Base-by-base conservation (phyloP, 2,329 filamentous ascomycete species). In the Stylonectria norvegica region DNA sequence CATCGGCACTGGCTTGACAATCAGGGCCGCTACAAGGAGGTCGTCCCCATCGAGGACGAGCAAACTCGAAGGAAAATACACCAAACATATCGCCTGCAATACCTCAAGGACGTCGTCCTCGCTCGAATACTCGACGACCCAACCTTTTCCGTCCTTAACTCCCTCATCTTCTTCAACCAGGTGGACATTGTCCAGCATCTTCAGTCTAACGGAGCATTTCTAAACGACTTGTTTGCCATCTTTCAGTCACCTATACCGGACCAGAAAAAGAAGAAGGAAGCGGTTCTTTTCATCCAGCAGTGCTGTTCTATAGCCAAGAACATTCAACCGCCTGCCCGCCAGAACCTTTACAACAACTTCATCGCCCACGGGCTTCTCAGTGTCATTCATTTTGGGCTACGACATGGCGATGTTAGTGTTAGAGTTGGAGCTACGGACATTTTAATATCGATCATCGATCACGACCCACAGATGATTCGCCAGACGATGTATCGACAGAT, bases 121-220 rank as follows among this genome's bases (percentile, higher is more conserved):
- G 93, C 93, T 20, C 82, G 93, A 48, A 97, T 98, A 49, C 76
- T 98, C 46, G 93, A 98, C 66, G 93, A 98, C 63, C 91, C 91
- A 35, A 98, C 93, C 15, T 98, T 97, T 64, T 95, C 89, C 17
- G 90, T 97, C 18, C 81, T 98, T 50, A 98, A 97, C 67, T 95
- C 89, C 36, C 78, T 97, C 55, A 98, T 98, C 53, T 98, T 96
- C 71, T 98, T 95, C 75, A 93, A 97, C 68, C 93, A 98, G 69
- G 90, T 97, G 55, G 93, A 97, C 59, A 96, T 98, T 59, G 85
- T 98, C 35, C 87, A 91, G 59, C 88, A 97, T 65, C 75, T 98
- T n/a, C 90, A 96, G 64, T 76, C 75, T 18, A 95, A 95, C 56
- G 72, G 72, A 1, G 67, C 69, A 2, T 96, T 95, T 57, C 70